phyloP scores from a whole-genome alignment of 1,139 yeast genomes.

The Spencermartinsiella ligniputridi region DNA sequence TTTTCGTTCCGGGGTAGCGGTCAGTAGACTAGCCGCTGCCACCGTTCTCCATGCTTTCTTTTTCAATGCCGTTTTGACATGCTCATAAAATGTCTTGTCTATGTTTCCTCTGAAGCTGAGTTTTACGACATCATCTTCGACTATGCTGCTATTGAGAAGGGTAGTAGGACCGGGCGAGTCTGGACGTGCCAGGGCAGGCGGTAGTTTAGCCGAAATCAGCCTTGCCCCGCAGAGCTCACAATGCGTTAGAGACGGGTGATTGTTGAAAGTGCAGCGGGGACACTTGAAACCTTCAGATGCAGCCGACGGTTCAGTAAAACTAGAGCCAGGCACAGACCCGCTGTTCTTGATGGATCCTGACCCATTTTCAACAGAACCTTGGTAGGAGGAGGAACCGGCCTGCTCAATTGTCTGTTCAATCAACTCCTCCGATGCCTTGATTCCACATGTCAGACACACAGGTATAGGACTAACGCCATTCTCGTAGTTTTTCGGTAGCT shows the following conservation, averaged over 20 bases:
- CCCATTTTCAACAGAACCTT: constrained; percentile 7
- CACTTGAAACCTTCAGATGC: constrained; percentile 48
- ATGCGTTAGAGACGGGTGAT: constrained; percentile 69
- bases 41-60: constrained; percentile 22
- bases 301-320: constrained; percentile 8
- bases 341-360: not conserved
- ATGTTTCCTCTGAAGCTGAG: constrained; percentile 37
- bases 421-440: constrained; percentile 41
- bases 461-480: constrained; percentile 42
- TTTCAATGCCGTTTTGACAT: constrained; percentile 23
- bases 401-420: constrained; percentile 29
- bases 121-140: constrained; percentile 25
- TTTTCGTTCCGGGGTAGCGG: not conserved
- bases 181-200: constrained; percentile 24
- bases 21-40: not conserved
- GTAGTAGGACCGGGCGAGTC: constrained; percentile 25
- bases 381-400: too few species aligned
- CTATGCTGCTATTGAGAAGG: constrained; percentile 15
- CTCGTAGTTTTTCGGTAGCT: constrained; percentile 37
- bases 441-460: constrained; percentile 74
- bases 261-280: constrained; percentile 77
- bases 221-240: constrained; percentile 88
- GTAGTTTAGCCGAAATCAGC: constrained; percentile 37
- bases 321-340: not conserved
- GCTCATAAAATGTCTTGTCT: constrained; percentile 29